Base-by-base conservation (phyloP, 2,329 filamentous ascomycete genomes). In the Decorospora gaudefroyi region DNA sequence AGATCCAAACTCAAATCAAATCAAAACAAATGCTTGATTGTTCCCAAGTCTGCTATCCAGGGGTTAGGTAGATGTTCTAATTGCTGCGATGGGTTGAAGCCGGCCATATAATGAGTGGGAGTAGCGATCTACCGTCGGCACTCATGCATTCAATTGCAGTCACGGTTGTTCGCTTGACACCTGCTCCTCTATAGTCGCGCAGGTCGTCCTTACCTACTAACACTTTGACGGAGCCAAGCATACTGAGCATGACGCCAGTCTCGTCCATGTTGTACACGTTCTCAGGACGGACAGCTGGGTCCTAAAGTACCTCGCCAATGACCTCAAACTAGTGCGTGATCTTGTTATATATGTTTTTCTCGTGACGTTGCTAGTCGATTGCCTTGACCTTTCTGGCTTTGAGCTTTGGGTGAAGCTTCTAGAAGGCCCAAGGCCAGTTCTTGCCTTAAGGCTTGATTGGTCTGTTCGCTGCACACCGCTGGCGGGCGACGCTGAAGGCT, bases 1-100 rank as follows among this genome's bases (percentile, higher is more conserved):
- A n/a, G 15, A 30, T 15, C 27, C 57, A 68, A 43, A 55, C 61
- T 47, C 60, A 55, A 46, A 59, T 26, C 36, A 67, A 47, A 27
- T 71, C 59, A 30, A 30, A 30, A 13, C 27, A 67, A 61, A 6
- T 61, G 63, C 47, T 71, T 55, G 38, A 72, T 60, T 22, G 60
- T 66, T 13, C 53, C 55, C 40, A 71, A 70, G 34, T 30, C 27
- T 49, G 67, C 48, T n/a, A n/a, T n/a, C n/a, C n/a, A n/a, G n/a
- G n/a, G n/a, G n/a, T n/a, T n/a, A n/a, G n/a, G n/a, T n/a, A n/a
- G n/a, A n/a, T n/a, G n/a, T n/a, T n/a, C n/a, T n/a, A n/a, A n/a
- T n/a, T n/a, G n/a, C n/a, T n/a, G n/a, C n/a, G 49, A 49, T 58
- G 39, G 36, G 55, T 57, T 11, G 47, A 40, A 9, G 55, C 53